Evolutionary conservation across 257 asterid genomes (phyloP).

Genomic region (Solanum appendiculatum): DNA sequence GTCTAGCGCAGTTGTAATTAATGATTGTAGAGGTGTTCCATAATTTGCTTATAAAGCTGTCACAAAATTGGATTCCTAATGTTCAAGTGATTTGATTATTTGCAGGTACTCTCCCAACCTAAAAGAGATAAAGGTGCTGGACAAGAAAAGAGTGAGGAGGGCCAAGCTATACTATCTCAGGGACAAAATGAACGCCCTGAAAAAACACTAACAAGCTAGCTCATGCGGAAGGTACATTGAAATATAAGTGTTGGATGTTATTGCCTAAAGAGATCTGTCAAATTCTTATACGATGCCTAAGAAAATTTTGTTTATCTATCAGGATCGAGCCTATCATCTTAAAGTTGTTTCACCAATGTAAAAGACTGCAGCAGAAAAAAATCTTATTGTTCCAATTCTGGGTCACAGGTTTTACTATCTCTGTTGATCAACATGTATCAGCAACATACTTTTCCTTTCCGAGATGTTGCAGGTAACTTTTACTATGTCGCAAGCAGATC

Average conservation of each 20-base stretch:
- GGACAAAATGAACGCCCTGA: conserved; percentile 84
- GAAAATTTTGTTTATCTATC: neutral
- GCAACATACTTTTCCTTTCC: neutral
- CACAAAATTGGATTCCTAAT: neutral
- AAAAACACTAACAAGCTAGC: conserved; percentile 33
- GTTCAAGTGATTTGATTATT: neutral
- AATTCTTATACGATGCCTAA: neutral
- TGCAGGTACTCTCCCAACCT: conserved; percentile 92
- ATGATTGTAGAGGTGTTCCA: neutral
- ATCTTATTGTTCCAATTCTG: neutral
- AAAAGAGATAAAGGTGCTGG: conserved; percentile 90
- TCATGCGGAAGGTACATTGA: neutral
- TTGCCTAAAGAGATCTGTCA: neutral
- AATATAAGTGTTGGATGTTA: neutral
- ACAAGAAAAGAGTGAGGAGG: conserved; percentile 91
- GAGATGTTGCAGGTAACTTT: neutral
- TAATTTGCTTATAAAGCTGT: neutral
- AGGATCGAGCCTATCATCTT: neutral
- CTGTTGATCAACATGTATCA: neutral
- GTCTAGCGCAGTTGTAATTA: neutral
- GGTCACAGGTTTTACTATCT: neutral
- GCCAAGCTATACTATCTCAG: conserved; percentile 96
- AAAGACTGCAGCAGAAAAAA: neutral
- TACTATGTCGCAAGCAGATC: neutral
- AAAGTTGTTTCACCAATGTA: neutral